Evolutionary conservation across 345 rosid genomes (phyloP).

Genomic region (Rhizophora apiculata): DNA sequence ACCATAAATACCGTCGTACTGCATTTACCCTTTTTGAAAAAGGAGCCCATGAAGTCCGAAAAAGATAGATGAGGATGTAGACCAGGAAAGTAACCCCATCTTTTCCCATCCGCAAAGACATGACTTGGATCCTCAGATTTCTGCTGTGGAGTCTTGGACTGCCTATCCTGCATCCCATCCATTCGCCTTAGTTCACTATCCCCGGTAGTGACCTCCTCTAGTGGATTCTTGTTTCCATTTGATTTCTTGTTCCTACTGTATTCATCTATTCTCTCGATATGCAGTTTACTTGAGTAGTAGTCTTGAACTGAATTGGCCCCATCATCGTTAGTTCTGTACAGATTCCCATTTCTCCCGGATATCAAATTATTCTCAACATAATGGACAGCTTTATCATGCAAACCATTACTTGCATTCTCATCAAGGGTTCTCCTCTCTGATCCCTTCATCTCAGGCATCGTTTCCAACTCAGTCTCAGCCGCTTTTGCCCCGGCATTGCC

Average conservation of each 20-base stretch:
- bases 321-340: not conserved
- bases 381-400: not conserved
- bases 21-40: slow-evolving; percentile 58
- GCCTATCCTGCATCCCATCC: slow-evolving; percentile 14
- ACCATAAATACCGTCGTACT: slow-evolving; percentile 73
- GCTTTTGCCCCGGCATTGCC: slow-evolving; percentile 3
- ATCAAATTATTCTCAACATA: slow-evolving; percentile 1
- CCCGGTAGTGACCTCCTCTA: slow-evolving; percentile 1
- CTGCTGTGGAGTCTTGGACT: slow-evolving; percentile 23
- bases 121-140: slow-evolving; percentile 46
- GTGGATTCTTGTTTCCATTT: slow-evolving; percentile 6
- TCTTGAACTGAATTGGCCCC: not conserved
- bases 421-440: slow-evolving; percentile 52
- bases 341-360: slow-evolving; percentile 5
- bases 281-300: not conserved
- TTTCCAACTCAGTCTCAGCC: not conserved
- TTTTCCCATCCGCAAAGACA: slow-evolving; percentile 78
- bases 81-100: slow-evolving; percentile 95
- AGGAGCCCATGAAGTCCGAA: slow-evolving; percentile 62
- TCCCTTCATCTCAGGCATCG: slow-evolving; percentile 37
- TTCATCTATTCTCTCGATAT: not conserved
- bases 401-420: slow-evolving; percentile 20
- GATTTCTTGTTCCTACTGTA: not conserved
- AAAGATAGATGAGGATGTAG: slow-evolving; percentile 63
- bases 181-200: slow-evolving; percentile 21